These are phyloP conservation scores for Bruguiera sexangula DNA, from an alignment of 345 rosid genomes.

Conservation along the genomic window DNA sequence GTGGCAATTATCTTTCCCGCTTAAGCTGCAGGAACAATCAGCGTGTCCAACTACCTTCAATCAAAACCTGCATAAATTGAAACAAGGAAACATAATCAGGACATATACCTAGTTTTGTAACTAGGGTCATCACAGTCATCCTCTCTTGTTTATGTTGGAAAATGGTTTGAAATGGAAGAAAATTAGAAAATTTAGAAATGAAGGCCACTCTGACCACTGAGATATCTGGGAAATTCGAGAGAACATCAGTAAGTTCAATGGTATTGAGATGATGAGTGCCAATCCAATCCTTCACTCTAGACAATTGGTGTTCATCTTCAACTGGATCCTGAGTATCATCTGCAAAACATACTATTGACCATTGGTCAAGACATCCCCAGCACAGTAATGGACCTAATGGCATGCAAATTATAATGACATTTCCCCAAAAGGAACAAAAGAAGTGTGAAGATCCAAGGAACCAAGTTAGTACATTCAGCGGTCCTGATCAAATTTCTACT, in stretches of 20 bases:
- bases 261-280: constrained; percentile 43
- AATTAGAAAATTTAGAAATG: background rate
- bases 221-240: constrained; percentile 78
- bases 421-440: constrained; percentile 6
- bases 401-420: background rate
- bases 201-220: constrained; percentile 51
- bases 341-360: constrained; percentile 24
- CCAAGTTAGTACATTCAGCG: background rate
- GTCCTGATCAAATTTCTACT: background rate
- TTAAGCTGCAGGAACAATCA: constrained; percentile 16
- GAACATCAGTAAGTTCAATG: constrained; percentile 65
- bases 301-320: constrained; percentile 78
- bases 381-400: background rate
- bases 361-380: background rate
- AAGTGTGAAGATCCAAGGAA: background rate
- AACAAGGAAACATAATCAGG: background rate
- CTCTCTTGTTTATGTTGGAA: background rate
- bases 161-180: background rate
- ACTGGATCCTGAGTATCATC: constrained; percentile 78
- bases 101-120: background rate
- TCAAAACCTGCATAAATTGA: constrained; percentile 56
- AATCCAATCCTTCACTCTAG: constrained; percentile 83
- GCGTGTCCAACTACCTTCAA: constrained; percentile 56
- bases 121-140: too few species aligned
- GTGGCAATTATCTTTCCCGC: constrained; percentile 12